Conservation (phyloP, 257 asterid species). For the Nicotiana paniculata region DNA sequence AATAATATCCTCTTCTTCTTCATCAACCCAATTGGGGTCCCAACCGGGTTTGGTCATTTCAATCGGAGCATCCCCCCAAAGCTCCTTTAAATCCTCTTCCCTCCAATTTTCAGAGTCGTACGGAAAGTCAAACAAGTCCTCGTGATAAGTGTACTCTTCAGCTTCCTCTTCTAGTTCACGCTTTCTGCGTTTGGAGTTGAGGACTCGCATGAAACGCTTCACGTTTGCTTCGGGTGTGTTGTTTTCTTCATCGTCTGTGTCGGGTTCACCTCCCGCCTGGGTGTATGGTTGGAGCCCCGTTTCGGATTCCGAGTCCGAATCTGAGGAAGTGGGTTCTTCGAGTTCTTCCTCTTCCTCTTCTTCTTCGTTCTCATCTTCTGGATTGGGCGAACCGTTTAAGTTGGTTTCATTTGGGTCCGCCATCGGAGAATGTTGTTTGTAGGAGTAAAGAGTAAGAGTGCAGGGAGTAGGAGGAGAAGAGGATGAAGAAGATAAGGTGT, state of each 20-base stretch:
- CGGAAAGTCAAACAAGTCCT: slow-evolving; percentile 66
- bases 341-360: neutral
- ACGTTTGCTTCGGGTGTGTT: slow-evolving; percentile 48
- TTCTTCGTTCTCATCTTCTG: slow-evolving; percentile 6
- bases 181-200: slow-evolving; percentile 36
- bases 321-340: slow-evolving; percentile 11
- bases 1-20: slow-evolving; percentile 46
- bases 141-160: slow-evolving; percentile 13
- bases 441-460: neutral
- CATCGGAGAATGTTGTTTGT: neutral
- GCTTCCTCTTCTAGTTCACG: slow-evolving; percentile 43
- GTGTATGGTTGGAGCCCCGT: slow-evolving; percentile 23
- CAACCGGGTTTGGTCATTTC: slow-evolving; percentile 76
- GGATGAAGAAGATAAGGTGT: slow-evolving; percentile 10
- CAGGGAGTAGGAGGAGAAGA: neutral
- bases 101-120: slow-evolving; percentile 79
- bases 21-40: slow-evolving; percentile 74
- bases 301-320: slow-evolving; percentile 27
- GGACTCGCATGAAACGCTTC: slow-evolving; percentile 26
- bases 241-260: slow-evolving; percentile 25
- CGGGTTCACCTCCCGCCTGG: slow-evolving; percentile 10
- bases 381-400: neutral
- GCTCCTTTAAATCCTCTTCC: slow-evolving; percentile 88
- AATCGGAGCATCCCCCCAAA: slow-evolving; percentile 87
- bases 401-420: neutral